Evolutionary conservation across 129 eudicot genomes (phyloP), one percentile per base, ranked within the genome.

Genomic region (Oenanthe sinensis): DNA sequence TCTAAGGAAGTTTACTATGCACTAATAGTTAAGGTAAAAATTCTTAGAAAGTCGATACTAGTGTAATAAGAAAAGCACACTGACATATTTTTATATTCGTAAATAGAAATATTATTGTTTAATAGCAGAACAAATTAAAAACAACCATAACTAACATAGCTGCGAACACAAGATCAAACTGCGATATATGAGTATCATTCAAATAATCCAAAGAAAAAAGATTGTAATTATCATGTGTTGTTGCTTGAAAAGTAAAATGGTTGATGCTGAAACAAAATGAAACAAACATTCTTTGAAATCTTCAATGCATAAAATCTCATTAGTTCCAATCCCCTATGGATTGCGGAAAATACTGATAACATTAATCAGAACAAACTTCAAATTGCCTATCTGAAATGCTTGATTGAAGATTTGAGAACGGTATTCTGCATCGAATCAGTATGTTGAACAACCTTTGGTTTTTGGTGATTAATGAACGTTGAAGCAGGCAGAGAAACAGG

Each of bases 401-500:
- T 71, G 49, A 8, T 19, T 10, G 49, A 71, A 42, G 76, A 24
- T 7, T 43, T 71, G 52, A 52, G 47, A 46, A n/a, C 9, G 36
- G 20, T 71, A 24, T 22, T n/a, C 76, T 17, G 5, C 36, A 20
- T 10, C 33, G 3, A 8, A 19, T 11, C 33, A 11, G 75, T 8
- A 40, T 8, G 49, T 19, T 71, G 16, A n/a, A 71, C 76, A 3
- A 36, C 33, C 76, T 42, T 71, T 10, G 49, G 17, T 17, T n/a
- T 43, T 71, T 19, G 36, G 30, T 0, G 52, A 36, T 39, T 42
- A 11, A 4, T 19, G 75, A 70, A 5, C 1, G 48, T 36, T 5
- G 75, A 19, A 70, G 75, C 75, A 17, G 47, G 42, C 45, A 33
- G 74, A 17, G 46, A 17, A 69, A 69, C 74, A 69, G 46, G n/a